Conservation (phyloP, 148 eudicot genomes). For the Drosera capensis region DNA sequence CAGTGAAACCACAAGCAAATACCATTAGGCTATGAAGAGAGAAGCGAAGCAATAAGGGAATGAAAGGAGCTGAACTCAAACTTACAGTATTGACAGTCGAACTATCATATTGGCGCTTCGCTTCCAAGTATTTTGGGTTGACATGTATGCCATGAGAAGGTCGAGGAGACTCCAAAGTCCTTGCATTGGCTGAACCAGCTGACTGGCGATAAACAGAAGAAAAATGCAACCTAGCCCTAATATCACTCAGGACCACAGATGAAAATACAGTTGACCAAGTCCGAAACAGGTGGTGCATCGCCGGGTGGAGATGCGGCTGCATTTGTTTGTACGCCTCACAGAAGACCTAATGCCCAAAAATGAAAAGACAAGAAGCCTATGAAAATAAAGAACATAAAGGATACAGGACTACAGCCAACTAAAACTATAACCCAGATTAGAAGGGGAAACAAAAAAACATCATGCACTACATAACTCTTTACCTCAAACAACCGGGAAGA, state of each 20-base stretch:
- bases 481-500: constrained; percentile 80
- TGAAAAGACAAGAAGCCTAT: background rate
- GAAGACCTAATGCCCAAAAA: constrained; percentile 39
- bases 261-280: constrained; percentile 93
- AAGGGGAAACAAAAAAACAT: background rate
- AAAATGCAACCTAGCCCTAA: constrained; percentile 58
- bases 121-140: constrained; percentile 90
- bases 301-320: constrained; percentile 45
- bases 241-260: constrained; percentile 46
- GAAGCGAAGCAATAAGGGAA: background rate
- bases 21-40: background rate
- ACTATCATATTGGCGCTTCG: constrained; percentile 55
- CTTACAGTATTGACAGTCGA: constrained; percentile 47
- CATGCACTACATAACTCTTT: constrained; percentile 10
- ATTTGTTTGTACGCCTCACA: constrained; percentile 68
- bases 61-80: constrained; percentile 4
- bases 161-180: constrained; percentile 83
- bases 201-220: constrained; percentile 39
- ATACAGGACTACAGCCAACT: no score
- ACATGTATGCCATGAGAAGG: constrained; percentile 92
- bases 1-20: no score
- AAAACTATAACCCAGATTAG: no score
- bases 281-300: constrained; percentile 81
- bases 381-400: background rate
- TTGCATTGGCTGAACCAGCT: constrained; percentile 26